A percentile compares a stretch with the other conserved stretches of the same genome.
Conservation (phyloP, 371 early-diverging fungal species). For the Mortierella sp. region DNA sequence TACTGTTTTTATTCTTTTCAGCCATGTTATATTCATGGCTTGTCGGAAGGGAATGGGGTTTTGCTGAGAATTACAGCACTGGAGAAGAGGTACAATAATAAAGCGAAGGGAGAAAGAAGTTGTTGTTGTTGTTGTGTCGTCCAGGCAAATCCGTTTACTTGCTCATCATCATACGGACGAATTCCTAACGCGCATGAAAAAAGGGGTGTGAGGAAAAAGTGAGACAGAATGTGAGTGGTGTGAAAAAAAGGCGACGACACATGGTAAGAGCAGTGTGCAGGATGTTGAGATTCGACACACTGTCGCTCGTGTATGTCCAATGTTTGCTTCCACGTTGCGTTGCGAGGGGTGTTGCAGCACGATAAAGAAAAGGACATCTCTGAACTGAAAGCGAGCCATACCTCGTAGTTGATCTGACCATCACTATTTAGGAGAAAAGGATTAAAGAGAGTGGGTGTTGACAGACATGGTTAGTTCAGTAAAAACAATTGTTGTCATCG, state of each 20-base stretch:
- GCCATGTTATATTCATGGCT: not conserved
- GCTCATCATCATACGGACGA: conserved; percentile 57
- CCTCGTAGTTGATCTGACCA: conserved; percentile 57
- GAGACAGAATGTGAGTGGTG: not conserved
- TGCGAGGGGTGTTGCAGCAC: not conserved
- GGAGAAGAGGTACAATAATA: conserved; percentile 1
- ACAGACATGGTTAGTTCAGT: not conserved
- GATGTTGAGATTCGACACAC: conserved; percentile 3
- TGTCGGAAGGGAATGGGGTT: not conserved
- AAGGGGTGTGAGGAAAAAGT: not conserved
- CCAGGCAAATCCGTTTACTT: conserved; percentile 29
- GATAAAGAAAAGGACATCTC: not conserved
- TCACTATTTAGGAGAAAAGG: conserved; percentile 25
- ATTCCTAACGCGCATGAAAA: conserved; percentile 34
- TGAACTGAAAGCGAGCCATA: conserved; percentile 12
- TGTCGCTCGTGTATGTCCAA: not conserved
- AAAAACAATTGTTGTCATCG: not conserved
- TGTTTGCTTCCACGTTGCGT: not conserved
- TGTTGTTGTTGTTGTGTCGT: not conserved
- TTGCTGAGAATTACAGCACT: not conserved
- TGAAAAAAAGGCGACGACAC: not conserved
- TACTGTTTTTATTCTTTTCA: not conserved
- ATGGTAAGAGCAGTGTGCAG: not conserved
- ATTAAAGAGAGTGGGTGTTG: not conserved
- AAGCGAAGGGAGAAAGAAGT: not conserved